Evolutionary conservation across 257 asterid genomes (phyloP).

Genomic region (Capsicum rhomboideum): DNA sequence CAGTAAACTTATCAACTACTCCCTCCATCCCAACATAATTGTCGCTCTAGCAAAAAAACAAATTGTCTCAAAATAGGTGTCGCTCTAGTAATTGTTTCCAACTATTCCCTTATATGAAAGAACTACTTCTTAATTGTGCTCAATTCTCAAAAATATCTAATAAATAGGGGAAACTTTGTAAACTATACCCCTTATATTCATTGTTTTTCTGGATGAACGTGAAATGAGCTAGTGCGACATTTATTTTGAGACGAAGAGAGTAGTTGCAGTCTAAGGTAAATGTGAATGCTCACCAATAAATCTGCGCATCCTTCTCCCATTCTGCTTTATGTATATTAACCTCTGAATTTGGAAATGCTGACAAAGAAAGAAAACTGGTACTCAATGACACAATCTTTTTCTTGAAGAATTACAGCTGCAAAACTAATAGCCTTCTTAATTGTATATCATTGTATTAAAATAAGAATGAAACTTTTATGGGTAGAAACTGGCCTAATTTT

Average conservation of each 20-base stretch:
- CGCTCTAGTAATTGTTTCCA: too few relatives aligned
- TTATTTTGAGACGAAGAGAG: background rate
- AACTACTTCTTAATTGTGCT: conserved; percentile 14
- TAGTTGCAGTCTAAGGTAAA: background rate
- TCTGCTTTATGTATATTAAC: conserved; percentile 21
- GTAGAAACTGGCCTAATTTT: background rate
- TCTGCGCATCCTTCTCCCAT: conserved; percentile 11
- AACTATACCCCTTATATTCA: too few relatives aligned
- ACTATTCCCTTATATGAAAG: too few relatives aligned
- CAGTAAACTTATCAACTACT: background rate
- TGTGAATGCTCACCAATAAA: conserved; percentile 50
- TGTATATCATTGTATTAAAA: background rate
- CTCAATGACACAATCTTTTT: background rate
- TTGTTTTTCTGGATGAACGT: too few relatives aligned
- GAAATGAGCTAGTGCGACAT: too few relatives aligned
- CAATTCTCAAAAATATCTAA: too few relatives aligned
- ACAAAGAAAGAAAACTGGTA: conserved; percentile 7
- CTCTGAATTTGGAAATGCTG: conserved; percentile 51
- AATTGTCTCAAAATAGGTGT: too few relatives aligned
- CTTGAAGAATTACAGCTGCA: background rate
- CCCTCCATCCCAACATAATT: too few relatives aligned
- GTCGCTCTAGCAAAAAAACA: too few relatives aligned
- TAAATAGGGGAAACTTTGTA: too few relatives aligned
- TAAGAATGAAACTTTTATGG: background rate
- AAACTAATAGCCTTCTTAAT: background rate